Conservation (phyloP, 2,329 filamentous ascomycete genomes). For the Venturia carpophila region DNA sequence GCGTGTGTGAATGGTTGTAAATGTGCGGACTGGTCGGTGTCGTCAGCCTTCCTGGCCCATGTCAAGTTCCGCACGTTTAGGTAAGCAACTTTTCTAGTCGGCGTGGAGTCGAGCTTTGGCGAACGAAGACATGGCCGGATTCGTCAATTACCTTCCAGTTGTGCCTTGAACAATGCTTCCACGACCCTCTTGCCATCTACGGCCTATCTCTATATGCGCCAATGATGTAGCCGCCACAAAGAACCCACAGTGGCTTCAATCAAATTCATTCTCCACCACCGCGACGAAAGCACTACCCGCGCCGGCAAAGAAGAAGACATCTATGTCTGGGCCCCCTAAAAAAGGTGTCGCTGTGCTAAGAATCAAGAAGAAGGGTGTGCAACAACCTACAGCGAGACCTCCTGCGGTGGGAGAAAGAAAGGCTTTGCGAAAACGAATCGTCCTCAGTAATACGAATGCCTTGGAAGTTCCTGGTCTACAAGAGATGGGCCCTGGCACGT, state of each 20-base stretch:
- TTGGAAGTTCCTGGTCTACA: slow-evolving; percentile 54
- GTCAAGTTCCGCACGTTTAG: background rate
- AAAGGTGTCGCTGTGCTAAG: slow-evolving; percentile 10
- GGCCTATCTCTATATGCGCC: background rate
- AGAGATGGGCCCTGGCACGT: slow-evolving; percentile 17
- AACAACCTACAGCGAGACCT: slow-evolving; percentile 39
- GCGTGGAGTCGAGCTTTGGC: background rate
- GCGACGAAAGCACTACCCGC: slow-evolving; percentile 6
- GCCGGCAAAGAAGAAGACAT: slow-evolving; percentile 16
- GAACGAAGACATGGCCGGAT: background rate
- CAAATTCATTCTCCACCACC: slow-evolving; percentile 7
- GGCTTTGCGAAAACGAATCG: slow-evolving; percentile 77
- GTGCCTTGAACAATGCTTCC: background rate
- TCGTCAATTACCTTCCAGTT: background rate
- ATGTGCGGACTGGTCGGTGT: background rate
- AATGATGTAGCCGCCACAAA: background rate
- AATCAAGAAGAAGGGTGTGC: slow-evolving; percentile 15
- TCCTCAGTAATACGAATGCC: slow-evolving; percentile 91
- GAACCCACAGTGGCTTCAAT: slow-evolving; percentile 1
- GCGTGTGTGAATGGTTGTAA: background rate
- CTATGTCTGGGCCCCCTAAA: background rate
- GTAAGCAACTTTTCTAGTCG: background rate
- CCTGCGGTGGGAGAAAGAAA: slow-evolving; percentile 74
- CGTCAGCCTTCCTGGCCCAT: background rate
- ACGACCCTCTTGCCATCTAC: background rate